A percentile compares a stretch with the other conserved stretches of the same genome.
phyloP scores from a whole-genome alignment of 164 flowering plant species.

The Chimonanthus salicifolius region DNA sequence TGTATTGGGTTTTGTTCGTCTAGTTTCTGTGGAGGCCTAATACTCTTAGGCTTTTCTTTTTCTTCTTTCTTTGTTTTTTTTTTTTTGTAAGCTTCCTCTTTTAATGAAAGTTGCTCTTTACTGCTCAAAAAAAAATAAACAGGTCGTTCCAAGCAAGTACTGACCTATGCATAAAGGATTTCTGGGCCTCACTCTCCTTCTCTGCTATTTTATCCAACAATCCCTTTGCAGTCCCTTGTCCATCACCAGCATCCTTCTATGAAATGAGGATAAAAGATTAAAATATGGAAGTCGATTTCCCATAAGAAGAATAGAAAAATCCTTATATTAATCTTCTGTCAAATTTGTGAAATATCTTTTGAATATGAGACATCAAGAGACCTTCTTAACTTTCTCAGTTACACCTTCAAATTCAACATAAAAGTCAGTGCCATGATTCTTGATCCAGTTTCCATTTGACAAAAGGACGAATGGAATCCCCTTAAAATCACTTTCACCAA shows the following conservation, averaged over 20 bases:
- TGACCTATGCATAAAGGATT: constrained; percentile 97
- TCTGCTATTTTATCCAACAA: constrained; percentile 74
- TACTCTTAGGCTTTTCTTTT: too few species aligned
- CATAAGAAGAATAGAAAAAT: neutral
- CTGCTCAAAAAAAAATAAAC: too few species aligned
- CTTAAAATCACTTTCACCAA: constrained; percentile 52
- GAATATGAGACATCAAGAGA: constrained; percentile 11
- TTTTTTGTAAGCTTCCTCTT: too few species aligned
- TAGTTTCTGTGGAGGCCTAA: too few species aligned
- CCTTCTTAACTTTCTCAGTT: constrained; percentile 53
- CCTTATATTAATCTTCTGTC: neutral
- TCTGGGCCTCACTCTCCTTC: constrained; percentile 87
- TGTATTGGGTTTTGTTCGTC: too few species aligned
- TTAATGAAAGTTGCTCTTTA: too few species aligned
- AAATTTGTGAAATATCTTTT: neutral
- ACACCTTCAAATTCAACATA: constrained; percentile 50
- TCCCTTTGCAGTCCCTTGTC: constrained; percentile 79
- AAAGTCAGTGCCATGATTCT: constrained; percentile 71
- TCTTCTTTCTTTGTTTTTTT: too few species aligned
- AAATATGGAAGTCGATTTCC: neutral
- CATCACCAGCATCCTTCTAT: constrained; percentile 70
- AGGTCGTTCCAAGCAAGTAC: constrained; percentile 10
- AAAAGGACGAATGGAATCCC: constrained; percentile 92
- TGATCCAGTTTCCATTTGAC: constrained; percentile 78
- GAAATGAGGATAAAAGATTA: neutral